Conservation (phyloP, 2,329 filamentous ascomycete genomes). For the Coleophoma eucalyptorum region DNA sequence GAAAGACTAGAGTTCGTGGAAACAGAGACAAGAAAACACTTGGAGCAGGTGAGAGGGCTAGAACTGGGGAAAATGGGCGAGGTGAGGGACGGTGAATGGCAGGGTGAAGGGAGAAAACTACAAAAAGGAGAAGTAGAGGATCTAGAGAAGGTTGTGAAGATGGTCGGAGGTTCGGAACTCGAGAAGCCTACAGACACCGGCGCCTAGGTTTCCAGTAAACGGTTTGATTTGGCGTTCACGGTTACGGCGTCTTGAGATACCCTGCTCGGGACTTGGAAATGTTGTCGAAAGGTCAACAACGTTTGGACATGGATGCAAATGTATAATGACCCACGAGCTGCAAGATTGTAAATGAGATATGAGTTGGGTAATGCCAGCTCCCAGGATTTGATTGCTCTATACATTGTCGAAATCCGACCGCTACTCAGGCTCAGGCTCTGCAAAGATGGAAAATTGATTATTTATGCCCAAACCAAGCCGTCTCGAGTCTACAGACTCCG, state of each 20-base stretch:
- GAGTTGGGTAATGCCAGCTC: no score
- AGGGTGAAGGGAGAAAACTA: conserved; percentile 47
- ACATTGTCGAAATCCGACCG: no score
- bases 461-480: background rate
- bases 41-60: conserved; percentile 67
- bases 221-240: no score
- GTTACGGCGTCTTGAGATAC: no score
- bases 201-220: background rate
- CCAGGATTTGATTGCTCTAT: no score
- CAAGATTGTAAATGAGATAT: no score
- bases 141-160: conserved; percentile 45
- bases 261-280: no score
- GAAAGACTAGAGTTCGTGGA: conserved; percentile 83
- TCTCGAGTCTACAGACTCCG: background rate
- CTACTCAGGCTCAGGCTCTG: no score
- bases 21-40: conserved; percentile 68
- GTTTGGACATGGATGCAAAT: no score
- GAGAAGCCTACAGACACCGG: conserved; percentile 5
- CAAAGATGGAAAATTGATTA: background rate
- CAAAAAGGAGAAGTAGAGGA: conserved; percentile 52
- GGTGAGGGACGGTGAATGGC: conserved; percentile 62
- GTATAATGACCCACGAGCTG: no score
- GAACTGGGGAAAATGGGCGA: conserved; percentile 60
- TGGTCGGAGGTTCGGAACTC: conserved; percentile 34
- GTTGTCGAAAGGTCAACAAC: no score